Base-by-base conservation (phyloP, 495 filamentous ascomycete genomes). In the Zalerion maritima region DNA sequence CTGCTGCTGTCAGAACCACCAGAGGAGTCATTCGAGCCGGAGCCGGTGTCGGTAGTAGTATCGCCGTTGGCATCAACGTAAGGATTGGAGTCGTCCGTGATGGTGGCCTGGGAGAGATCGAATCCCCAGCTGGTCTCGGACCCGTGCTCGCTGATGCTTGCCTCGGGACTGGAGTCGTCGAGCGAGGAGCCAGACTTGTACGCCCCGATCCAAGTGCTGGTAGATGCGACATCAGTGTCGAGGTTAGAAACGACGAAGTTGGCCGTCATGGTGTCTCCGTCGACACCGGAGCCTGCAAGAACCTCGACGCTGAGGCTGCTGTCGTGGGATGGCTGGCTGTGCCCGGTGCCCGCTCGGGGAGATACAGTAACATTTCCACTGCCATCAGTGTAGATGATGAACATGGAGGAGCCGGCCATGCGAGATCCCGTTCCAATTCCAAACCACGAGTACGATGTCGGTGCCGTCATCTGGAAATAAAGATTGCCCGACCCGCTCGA, bases 321-420 rank as follows among this genome's bases (percentile, higher is more conserved):
- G 48, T 77, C 64, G 38, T 58, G 58, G 12, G 46, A 12, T 1
- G 79, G 79, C 45, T 63, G 43, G 11, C 52, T 32, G 36, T 80
- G 57, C 3, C 63, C 65, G 9, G 42, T 49, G 11, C 68, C 69
- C 14, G 48, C 45, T n/a, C 78, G 65, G 2, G 73, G 63, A 12
- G 76, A 81, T 26, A 80, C 34, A 0, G 78, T 84, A 40, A 81
- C 58, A 37, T 78, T 70, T 11, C 65, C 68, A 6, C 39, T 37
- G 3, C 70, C 67, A 36, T 71, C 45, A 11, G 67, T 48, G 47
- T 81, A 82, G 37, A 79, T 63, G 18, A 83, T 45, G 37, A 81
- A 81, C 18, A 85, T 78, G 37, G 70, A 72, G 10, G 78, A 54
- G 10, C 64, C 71, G 1, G 46, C 40, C 78, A 84, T 84, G 17